phyloP scores from a whole-genome alignment of 1,139 yeast genomes.

The Blastobotrys capitulatus region DNA sequence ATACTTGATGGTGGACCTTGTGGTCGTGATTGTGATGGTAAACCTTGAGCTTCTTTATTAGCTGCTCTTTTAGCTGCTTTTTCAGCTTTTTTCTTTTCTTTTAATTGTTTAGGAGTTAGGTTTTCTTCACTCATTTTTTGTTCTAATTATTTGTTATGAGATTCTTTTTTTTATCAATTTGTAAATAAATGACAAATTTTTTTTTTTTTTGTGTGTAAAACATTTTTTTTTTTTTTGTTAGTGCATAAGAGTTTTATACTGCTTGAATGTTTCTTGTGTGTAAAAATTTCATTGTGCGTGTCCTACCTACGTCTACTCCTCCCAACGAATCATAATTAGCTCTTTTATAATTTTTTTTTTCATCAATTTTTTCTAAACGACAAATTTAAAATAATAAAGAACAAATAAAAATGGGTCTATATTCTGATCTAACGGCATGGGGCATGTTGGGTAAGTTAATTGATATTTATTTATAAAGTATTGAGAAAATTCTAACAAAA shows the following conservation, averaged over 20 bases:
- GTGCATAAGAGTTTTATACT: neutral
- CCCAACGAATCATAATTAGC: slow-evolving; percentile 9
- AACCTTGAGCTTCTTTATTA: slow-evolving; percentile 35
- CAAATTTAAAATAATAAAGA: neutral
- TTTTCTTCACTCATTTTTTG: slow-evolving; percentile 2
- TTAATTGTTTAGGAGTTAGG: slow-evolving; percentile 74
- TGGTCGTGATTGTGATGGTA: slow-evolving; percentile 7
- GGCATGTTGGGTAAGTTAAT: slow-evolving; percentile 25
- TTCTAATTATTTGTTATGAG: neutral
- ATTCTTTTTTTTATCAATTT: neutral
- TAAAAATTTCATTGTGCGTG: too few species aligned
- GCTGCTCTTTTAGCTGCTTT: slow-evolving; percentile 86
- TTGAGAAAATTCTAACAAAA: neutral
- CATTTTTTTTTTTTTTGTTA: neutral
- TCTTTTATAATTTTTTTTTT: neutral
- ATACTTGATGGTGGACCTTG: neutral
- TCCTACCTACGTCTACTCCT: too few species aligned
- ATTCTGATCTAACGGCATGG: slow-evolving; percentile 32
- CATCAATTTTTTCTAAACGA: neutral
- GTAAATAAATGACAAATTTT: neutral
- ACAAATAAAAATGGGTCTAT: slow-evolving; percentile 24
- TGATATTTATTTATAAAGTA: too few species aligned
- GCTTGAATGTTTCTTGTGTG: too few species aligned
- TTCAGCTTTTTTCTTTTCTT: slow-evolving; percentile 81
- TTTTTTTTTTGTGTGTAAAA: neutral